Evolutionary conservation across 2,329 filamentous ascomycete species (phyloP).

Genomic region (Monosporascus cannonballus): DNA sequence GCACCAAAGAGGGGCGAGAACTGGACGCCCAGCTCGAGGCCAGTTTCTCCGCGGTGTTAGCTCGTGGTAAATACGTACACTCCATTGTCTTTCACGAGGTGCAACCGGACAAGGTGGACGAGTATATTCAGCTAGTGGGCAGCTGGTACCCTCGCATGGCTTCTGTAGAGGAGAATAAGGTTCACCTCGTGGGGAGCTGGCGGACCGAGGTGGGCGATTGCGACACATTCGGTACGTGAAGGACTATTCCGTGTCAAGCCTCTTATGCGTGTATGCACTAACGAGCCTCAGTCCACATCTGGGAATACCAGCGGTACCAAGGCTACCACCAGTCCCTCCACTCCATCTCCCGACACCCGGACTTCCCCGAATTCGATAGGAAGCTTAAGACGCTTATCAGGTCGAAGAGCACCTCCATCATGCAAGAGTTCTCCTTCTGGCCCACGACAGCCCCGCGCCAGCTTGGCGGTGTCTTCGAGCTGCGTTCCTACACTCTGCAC

Average conservation of each 20-base stretch:
- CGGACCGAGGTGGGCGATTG: constrained; percentile 95
- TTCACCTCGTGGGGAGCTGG: constrained; percentile 96
- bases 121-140: constrained; percentile 86
- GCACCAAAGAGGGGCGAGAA: constrained; percentile 90
- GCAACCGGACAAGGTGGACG: constrained; percentile 89
- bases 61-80: constrained; percentile 96
- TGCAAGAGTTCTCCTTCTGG: constrained; percentile 99
- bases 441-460: constrained; percentile 86
- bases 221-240: constrained; percentile 64
- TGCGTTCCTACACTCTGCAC: constrained; percentile 93
- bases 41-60: constrained; percentile 90
- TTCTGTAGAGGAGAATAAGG: constrained; percentile 77
- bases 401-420: constrained; percentile 80
- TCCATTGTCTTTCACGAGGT: constrained; percentile 96
- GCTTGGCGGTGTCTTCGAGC: constrained; percentile 88
- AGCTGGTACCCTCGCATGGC: constrained; percentile 92
- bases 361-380: constrained; percentile 75
- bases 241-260: background rate
- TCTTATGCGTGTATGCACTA: background rate
- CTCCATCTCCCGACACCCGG: constrained; percentile 74
- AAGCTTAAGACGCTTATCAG: constrained; percentile 82
- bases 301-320: constrained; percentile 97
- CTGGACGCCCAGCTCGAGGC: constrained; percentile 94
- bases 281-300: constrained; percentile 75
- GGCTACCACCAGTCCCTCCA: constrained; percentile 92